These are phyloP conservation scores for Lepidopterella palustris DNA, from an alignment of 495 filamentous ascomycete genomes.

Conservation along the genomic window DNA sequence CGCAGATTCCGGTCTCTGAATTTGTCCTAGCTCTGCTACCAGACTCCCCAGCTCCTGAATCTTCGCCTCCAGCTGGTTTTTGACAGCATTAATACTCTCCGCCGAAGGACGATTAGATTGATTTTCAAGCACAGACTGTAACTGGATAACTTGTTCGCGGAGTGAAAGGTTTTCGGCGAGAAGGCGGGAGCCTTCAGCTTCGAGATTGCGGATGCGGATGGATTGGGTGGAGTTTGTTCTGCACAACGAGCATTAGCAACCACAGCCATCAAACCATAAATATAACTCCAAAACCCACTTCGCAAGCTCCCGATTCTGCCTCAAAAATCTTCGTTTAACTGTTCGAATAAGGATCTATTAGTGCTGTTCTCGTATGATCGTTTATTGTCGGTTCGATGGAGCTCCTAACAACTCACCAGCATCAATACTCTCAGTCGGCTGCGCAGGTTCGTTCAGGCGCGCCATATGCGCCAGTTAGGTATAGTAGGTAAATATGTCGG, in stretches of 20 bases:
- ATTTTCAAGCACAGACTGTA: constrained; percentile 57
- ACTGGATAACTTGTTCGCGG: constrained; percentile 65
- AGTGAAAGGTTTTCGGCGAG: constrained; percentile 83
- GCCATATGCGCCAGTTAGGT: constrained; percentile 57
- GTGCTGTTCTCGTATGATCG: background rate
- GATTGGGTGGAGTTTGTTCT: constrained; percentile 86
- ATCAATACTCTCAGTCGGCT: constrained; percentile 62
- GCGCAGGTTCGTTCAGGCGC: constrained; percentile 78
- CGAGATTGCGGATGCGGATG: constrained; percentile 77
- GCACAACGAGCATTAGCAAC: constrained; percentile 3
- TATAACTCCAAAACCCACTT: constrained; percentile 34
- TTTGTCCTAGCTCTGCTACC: constrained; percentile 44
- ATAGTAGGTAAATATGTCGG: constrained; percentile 27
- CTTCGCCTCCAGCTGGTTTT: constrained; percentile 46
- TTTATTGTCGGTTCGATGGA: background rate
- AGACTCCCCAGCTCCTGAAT: constrained; percentile 52
- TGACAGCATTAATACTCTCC: constrained; percentile 30
- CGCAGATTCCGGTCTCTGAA: constrained; percentile 32
- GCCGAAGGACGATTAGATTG: constrained; percentile 21
- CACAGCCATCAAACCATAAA: background rate
- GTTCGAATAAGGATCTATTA: background rate
- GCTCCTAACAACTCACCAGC: constrained; percentile 53
- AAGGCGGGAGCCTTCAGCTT: constrained; percentile 75
- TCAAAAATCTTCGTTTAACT: constrained; percentile 82
- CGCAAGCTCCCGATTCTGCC: constrained; percentile 93